Base-by-base conservation (phyloP, 805 yeast genomes). In the Cyberlindnera sargentensis region DNA sequence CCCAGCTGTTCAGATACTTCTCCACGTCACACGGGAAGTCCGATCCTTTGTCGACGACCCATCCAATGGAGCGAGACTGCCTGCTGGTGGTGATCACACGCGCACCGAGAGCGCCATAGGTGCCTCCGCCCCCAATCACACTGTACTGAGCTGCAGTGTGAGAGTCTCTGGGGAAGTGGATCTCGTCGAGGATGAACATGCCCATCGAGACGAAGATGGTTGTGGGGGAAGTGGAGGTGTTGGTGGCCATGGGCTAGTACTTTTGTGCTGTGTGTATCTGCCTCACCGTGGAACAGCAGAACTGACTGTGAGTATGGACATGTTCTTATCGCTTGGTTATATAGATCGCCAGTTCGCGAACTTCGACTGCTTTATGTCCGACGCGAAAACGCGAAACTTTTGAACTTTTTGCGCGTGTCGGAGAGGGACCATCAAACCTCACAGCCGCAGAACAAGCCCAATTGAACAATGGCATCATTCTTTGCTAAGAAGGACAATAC, bases 61-160 rank as follows among this genome's bases (percentile, higher is more conserved):
- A 84, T 3, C 80, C 72, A n/a, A 81, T 69, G 6, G 56, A 76
- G 64, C 49, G 34, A 0, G 80, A 66, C 23, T 60, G 46, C 0
- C 48, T 48, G 0, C 55, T 45, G 0, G 76, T 72, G 7, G 75
- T 56, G 2, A 78, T 67, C 40, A 85, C 67, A 25, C 90, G 66
- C 0, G 87, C 80, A 0, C 96, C 96, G 11, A 84, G 65, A 1
- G 80, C 75, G 2, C 89, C 89, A 60, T 75, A 90, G 1, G 91
- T 76, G 0, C 95, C 96, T 2, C 90, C 98, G 2, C 98, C 98
- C 1, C 98, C 98, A 38, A 86, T 69, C 6, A 90, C 70, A 57
- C 85, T 61, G 48, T 53, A 59, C 50, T 66, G 68, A 45, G 65
- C 40, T 48, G 64, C 49, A 42, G 37, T 36, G 61, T 51, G 40